A percentile compares a stretch with the other conserved stretches of the same genome.
These are phyloP conservation scores for Pseudocercospora pini-densiflorae DNA, from an alignment of 2,329 filamentous ascomycete species.

Conservation along the genomic window DNA sequence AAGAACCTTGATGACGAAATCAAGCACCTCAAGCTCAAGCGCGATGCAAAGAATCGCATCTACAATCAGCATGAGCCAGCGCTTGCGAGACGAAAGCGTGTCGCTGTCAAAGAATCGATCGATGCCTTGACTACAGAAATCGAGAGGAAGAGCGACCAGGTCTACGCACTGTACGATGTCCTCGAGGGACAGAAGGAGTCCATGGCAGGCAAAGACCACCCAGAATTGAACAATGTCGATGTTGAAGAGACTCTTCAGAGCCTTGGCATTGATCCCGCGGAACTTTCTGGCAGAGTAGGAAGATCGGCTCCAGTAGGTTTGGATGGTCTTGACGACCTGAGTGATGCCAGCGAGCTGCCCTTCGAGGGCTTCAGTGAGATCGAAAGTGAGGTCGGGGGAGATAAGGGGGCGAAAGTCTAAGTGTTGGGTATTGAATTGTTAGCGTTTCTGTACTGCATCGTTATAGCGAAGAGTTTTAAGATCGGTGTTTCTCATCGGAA, in stretches of 20 bases:
- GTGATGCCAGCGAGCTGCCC: conserved; percentile 37
- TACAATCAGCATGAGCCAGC: conserved; percentile 72
- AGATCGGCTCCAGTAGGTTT: conserved; percentile 25
- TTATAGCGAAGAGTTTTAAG: neutral
- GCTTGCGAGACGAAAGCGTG: conserved; percentile 67
- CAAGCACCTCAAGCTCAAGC: conserved; percentile 72
- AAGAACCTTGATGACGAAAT: conserved; percentile 82
- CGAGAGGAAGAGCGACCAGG: conserved; percentile 75
- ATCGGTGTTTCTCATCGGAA: neutral
- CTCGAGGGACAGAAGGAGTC: conserved; percentile 75
- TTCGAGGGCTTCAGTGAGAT: conserved; percentile 41
- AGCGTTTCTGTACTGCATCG: conserved; percentile 1
- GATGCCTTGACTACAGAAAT: conserved; percentile 65
- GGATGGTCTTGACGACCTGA: conserved; percentile 31
- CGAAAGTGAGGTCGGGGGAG: conserved; percentile 27
- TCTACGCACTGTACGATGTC: conserved; percentile 83
- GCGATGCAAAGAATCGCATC: conserved; percentile 63
- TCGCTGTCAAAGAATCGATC: conserved; percentile 64
- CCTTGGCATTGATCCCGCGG: conserved; percentile 46
- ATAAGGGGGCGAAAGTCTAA: conserved; percentile 1
- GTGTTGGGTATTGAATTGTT: neutral
- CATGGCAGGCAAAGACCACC: neutral
- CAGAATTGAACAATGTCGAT: conserved; percentile 57
- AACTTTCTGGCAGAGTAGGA: conserved; percentile 35
- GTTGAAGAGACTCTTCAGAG: conserved; percentile 50